phyloP scores from a whole-genome alignment of 139 green algal species.

The Pleodorina starrii region DNA sequence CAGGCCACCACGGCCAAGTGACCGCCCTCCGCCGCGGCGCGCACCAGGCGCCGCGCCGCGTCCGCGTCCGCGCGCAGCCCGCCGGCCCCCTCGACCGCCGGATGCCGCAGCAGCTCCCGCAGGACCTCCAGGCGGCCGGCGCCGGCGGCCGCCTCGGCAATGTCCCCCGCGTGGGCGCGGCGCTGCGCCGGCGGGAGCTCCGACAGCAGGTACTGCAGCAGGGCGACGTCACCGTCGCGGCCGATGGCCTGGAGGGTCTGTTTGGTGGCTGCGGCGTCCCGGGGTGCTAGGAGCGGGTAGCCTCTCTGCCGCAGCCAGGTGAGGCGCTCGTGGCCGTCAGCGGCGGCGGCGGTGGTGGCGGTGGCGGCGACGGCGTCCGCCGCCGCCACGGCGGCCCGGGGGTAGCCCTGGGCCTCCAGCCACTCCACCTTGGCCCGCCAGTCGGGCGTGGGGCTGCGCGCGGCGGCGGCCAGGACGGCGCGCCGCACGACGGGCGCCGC shows the following conservation, averaged over 20 bases:
- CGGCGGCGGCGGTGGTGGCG: neutral
- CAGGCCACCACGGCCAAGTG: neutral
- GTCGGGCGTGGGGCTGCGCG: neutral
- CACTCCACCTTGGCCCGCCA: conserved; percentile 6
- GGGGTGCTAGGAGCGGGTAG: neutral
- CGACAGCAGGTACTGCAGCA: neutral
- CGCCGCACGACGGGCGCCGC: too few relatives aligned
- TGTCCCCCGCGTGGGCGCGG: neutral
- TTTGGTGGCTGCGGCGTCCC: too few relatives aligned
- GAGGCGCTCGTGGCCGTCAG: neutral
- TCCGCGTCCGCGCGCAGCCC: neutral
- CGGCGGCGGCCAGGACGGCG: neutral
- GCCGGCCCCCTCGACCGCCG: neutral
- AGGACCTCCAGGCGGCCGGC: neutral
- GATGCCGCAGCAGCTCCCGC: neutral
- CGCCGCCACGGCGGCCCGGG: neutral
- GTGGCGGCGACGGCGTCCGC: too few relatives aligned
- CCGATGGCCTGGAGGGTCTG: neutral
- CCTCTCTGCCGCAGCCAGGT: neutral
- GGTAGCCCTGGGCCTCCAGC: neutral
- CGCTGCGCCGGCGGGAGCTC: neutral
- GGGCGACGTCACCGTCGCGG: neutral
- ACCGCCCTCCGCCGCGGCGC: neutral
- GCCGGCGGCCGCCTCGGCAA: neutral
- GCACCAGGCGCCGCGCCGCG: too few relatives aligned